phyloP scores from a whole-genome alignment of 768 basidiomycete species.

The Obba rivulosa region DNA sequence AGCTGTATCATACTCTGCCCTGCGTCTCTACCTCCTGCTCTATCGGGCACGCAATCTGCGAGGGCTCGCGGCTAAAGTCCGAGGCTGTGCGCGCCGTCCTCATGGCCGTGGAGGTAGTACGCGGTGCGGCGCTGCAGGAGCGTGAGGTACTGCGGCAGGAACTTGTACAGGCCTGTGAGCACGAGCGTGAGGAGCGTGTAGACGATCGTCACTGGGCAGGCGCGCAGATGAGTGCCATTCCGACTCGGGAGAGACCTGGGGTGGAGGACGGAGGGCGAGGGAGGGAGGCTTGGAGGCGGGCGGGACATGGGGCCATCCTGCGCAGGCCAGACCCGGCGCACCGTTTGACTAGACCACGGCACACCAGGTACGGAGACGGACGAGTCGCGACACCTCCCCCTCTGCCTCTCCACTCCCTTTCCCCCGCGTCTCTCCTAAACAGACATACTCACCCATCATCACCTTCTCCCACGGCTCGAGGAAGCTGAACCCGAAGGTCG shows the following conservation, averaged over 20 bases:
- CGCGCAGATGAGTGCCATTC: neutral
- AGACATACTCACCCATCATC: slow-evolving; percentile 53
- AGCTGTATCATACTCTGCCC: too few relatives aligned
- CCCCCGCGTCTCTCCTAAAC: too few relatives aligned
- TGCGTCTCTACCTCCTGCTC: too few relatives aligned
- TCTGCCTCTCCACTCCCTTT: too few relatives aligned
- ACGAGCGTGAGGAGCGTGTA: slow-evolving; percentile 38
- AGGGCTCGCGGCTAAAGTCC: slow-evolving; percentile 1
- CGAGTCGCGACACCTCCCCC: too few relatives aligned
- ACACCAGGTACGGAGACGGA: too few relatives aligned
- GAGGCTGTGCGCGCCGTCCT: slow-evolving; percentile 14
- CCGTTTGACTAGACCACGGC: too few relatives aligned
- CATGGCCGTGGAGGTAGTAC: slow-evolving; percentile 58
- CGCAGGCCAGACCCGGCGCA: too few relatives aligned
- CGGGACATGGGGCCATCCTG: neutral
- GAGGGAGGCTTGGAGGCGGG: neutral
- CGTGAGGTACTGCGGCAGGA: slow-evolving; percentile 49
- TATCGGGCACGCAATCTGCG: too few relatives aligned
- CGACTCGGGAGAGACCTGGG: too few relatives aligned
- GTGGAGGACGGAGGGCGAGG: neutral
- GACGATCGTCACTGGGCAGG: slow-evolving; percentile 34
- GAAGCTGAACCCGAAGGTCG: slow-evolving; percentile 53
- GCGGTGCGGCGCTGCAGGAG: slow-evolving; percentile 44
- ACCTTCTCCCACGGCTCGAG: slow-evolving; percentile 69
- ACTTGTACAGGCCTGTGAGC: slow-evolving; percentile 45